These are phyloP conservation scores for Starmera caribaea DNA, from an alignment of 805 yeast species.

Conservation along the genomic window DNA sequence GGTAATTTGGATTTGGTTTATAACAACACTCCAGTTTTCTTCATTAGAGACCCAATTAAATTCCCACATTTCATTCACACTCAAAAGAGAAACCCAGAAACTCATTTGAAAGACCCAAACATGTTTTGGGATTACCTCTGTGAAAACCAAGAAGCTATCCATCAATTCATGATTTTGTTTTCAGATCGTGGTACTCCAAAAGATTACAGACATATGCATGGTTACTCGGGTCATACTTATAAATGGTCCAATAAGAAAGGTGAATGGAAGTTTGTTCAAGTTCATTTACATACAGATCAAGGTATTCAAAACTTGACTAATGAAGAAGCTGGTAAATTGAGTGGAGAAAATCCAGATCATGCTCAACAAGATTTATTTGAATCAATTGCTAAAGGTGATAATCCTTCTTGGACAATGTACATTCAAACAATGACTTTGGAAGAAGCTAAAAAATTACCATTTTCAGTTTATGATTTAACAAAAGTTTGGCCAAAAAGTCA, in stretches of 20 bases:
- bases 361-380: constrained; percentile 75
- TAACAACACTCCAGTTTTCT: constrained; percentile 81
- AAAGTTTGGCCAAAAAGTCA: constrained; percentile 88
- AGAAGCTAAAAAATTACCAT: constrained; percentile 65
- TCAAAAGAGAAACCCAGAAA: constrained; percentile 78
- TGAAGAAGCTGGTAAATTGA: constrained; percentile 58
- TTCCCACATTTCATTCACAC: constrained; percentile 87
- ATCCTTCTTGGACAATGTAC: constrained; percentile 80
- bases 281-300: constrained; percentile 62
- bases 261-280: constrained; percentile 72
- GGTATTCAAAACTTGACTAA: constrained; percentile 34
- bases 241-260: constrained; percentile 72
- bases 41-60: constrained; percentile 76
- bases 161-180: constrained; percentile 66
- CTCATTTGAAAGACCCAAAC: constrained; percentile 67
- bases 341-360: constrained; percentile 76
- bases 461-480: constrained; percentile 83
- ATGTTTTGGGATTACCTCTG: constrained; percentile 75
- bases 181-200: constrained; percentile 80
- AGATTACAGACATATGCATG: constrained; percentile 68
- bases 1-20: constrained; percentile 80
- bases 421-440: constrained; percentile 81
- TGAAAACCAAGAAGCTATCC: constrained; percentile 63
- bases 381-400: constrained; percentile 66
- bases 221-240: constrained; percentile 78